Conservation (phyloP, 2,329 filamentous ascomycete species). For the Lasiodiplodia gonubiensis region DNA sequence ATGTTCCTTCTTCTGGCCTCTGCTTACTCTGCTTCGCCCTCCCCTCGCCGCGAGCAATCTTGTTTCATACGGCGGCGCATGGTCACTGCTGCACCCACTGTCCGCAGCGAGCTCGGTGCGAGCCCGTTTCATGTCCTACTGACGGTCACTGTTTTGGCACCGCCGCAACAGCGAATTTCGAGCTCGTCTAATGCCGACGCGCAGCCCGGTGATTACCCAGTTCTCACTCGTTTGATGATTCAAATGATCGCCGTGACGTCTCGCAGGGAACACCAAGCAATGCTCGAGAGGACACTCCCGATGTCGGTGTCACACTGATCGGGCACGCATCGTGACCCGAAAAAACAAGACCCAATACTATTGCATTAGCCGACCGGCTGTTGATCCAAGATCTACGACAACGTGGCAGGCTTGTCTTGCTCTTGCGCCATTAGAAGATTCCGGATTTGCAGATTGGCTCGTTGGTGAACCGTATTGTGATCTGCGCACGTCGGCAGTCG, state of each 20-base stretch:
- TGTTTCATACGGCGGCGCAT: neutral
- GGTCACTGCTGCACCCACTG: neutral
- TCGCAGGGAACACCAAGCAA: neutral
- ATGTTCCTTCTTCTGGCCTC: neutral
- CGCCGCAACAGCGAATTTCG: neutral
- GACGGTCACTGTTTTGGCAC: neutral
- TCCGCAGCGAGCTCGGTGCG: neutral
- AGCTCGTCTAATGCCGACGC: neutral
- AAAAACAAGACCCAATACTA: too few relatives aligned
- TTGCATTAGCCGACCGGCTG: slow-evolving; percentile 16
- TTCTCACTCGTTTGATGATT: slow-evolving; percentile 1
- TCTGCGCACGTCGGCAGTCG: neutral
- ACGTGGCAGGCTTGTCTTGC: neutral
- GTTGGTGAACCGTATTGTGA: neutral
- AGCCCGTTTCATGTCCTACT: neutral
- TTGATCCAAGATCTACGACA: slow-evolving; percentile 6
- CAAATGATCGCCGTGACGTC: neutral
- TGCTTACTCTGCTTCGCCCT: neutral
- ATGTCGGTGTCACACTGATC: neutral
- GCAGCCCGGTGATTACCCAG: too few relatives aligned
- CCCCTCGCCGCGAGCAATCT: slow-evolving; percentile 2
- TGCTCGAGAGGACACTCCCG: neutral
- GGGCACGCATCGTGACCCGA: too few relatives aligned
- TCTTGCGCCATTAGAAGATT: neutral
- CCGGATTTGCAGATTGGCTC: neutral